phyloP scores from a whole-genome alignment of 2,329 filamentous ascomycete species.

The Pseudocercospora ulei region DNA sequence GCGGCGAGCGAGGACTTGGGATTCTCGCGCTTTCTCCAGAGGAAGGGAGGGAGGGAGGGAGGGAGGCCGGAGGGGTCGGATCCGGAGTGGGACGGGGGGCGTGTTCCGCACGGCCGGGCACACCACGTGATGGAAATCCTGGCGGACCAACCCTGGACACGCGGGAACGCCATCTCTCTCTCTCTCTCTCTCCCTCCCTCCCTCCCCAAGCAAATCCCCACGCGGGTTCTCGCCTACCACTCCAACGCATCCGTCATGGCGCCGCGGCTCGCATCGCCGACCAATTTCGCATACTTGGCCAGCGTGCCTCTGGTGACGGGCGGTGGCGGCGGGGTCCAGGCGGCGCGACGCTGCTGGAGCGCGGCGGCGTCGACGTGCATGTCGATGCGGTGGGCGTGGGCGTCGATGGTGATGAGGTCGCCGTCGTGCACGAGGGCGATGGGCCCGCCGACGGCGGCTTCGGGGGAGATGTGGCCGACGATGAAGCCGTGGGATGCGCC shows the following conservation, averaged over 20 bases:
- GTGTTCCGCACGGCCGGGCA: no score
- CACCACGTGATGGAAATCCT: no score
- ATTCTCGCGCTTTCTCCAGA: no score
- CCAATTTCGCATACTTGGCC: slow-evolving; percentile 80
- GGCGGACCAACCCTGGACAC: no score
- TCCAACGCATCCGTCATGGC: slow-evolving; percentile 71
- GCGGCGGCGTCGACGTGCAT: slow-evolving; percentile 67
- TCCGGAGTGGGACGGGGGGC: no score
- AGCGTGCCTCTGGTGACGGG: slow-evolving; percentile 71
- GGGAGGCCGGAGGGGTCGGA: no score
- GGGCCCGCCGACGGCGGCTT: slow-evolving; percentile 79
- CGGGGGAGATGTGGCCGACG: slow-evolving; percentile 83
- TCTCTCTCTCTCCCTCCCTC: no score
- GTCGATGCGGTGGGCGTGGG: slow-evolving; percentile 59
- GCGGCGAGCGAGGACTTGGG: no score
- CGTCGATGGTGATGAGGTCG: slow-evolving; percentile 78
- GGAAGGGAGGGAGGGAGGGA: no score
- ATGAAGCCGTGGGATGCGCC: slow-evolving; percentile 88
- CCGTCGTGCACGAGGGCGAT: slow-evolving; percentile 74
- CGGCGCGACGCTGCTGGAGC: slow-evolving; percentile 52
- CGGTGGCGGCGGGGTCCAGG: slow-evolving; percentile 62
- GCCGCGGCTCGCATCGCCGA: slow-evolving; percentile 84
- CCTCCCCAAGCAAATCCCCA: no score
- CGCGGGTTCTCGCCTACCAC: slow-evolving; percentile 1
- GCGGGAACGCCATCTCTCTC: no score